Conservation (phyloP, 2,329 filamentous ascomycete species). For the Fusarium euwallaceae region DNA sequence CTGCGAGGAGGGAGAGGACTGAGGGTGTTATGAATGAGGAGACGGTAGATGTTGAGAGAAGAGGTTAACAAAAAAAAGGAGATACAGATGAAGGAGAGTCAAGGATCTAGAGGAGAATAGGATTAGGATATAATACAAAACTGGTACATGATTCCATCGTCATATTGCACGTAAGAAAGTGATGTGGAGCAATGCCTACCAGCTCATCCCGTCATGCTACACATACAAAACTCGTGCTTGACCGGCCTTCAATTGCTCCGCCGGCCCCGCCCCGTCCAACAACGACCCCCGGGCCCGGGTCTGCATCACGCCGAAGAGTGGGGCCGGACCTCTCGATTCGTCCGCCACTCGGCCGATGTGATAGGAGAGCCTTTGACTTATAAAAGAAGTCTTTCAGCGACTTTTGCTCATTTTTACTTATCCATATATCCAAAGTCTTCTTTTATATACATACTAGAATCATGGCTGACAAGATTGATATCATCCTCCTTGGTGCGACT, state of each 20-base stretch:
- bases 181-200: not conserved
- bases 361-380: not conserved
- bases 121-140: too few species aligned
- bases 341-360: constrained; percentile 16
- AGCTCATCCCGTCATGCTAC: not conserved
- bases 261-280: constrained; percentile 6
- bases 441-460: not conserved
- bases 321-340: not conserved
- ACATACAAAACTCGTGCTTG: not conserved
- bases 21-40: constrained; percentile 43
- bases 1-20: constrained; percentile 25
- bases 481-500: constrained; percentile 68
- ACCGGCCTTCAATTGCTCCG: constrained; percentile 12
- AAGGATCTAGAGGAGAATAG: too few species aligned
- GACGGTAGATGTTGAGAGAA: constrained; percentile 34
- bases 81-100: not conserved
- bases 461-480: constrained; percentile 21
- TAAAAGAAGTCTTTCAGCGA: not conserved
- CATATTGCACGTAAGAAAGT: not conserved
- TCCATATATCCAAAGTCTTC: accelerated
- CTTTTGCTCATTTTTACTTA: accelerated
- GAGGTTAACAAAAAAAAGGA: not conserved
- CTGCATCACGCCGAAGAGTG: constrained; percentile 30
- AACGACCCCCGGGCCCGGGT: constrained; percentile 11
- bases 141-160: not conserved